phyloP scores from a whole-genome alignment of 257 asterid genomes.

The Petrea volubilis region DNA sequence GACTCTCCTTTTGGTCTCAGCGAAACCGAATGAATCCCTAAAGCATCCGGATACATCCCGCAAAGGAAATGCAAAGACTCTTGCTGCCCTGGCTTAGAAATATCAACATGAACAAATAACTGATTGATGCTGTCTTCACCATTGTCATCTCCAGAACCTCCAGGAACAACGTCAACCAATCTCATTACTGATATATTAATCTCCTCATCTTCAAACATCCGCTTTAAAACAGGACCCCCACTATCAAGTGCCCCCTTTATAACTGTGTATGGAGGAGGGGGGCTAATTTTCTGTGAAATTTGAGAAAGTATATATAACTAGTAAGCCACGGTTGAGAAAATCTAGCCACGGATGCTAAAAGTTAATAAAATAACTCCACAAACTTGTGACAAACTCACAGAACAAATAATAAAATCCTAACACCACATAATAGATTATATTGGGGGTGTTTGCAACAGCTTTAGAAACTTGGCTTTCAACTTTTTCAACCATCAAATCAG shows the following conservation, averaged over 20 bases:
- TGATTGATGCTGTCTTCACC: constrained; percentile 58
- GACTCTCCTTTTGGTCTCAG: constrained; percentile 64
- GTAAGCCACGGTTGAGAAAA: constrained; percentile 6
- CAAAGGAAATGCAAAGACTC: constrained; percentile 83
- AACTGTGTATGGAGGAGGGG: constrained; percentile 85
- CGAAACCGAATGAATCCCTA: constrained; percentile 87
- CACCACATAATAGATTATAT: neutral
- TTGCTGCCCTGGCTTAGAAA: constrained; percentile 74
- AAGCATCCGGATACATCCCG: constrained; percentile 93
- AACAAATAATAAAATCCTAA: neutral
- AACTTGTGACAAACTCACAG: neutral
- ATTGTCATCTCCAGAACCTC: constrained; percentile 51
- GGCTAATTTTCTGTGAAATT: constrained; percentile 73
- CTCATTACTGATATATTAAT: constrained; percentile 76
- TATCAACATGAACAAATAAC: constrained; percentile 74
- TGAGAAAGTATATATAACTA: constrained; percentile 2
- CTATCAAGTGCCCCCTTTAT: constrained; percentile 77
- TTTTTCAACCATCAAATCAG: too few relatives aligned
- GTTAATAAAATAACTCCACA: neutral
- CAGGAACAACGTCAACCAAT: constrained; percentile 68
- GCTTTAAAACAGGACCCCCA: constrained; percentile 78
- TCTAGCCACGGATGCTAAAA: neutral
- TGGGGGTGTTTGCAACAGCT: too few relatives aligned
- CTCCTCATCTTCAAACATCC: constrained; percentile 73
- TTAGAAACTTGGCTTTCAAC: too few relatives aligned